A percentile compares a stretch with the other conserved stretches of the same genome.
These are phyloP conservation scores for Cyanodermella asteris DNA, from an alignment of 2,329 filamentous ascomycete species.

Conservation along the genomic window DNA sequence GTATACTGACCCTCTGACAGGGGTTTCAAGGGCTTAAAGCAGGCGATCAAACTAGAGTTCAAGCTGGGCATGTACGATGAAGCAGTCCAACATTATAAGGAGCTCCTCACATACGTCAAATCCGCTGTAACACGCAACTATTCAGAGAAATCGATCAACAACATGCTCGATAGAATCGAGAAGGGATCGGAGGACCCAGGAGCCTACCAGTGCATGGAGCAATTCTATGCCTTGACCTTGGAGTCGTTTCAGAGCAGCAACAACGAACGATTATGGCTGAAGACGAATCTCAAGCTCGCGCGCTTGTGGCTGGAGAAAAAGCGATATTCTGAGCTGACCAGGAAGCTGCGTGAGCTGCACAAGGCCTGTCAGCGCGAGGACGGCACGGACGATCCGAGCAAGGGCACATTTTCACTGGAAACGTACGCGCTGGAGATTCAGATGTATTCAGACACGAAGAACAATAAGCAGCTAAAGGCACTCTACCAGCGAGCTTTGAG, in stretches of 20 bases:
- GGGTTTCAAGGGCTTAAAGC: conserved; percentile 94
- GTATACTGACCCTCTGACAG: conserved; percentile 12
- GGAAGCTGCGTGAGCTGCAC: conserved; percentile 75
- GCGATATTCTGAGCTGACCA: conserved; percentile 58
- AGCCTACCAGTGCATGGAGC: conserved; percentile 66
- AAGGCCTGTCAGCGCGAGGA: conserved; percentile 71
- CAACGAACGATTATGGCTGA: conserved; percentile 90
- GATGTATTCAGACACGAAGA: conserved; percentile 91
- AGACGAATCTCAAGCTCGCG: conserved; percentile 93
- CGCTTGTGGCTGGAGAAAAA: conserved; percentile 80
- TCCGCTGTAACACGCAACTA: conserved; percentile 94
- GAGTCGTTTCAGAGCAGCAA: conserved; percentile 93
- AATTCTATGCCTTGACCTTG: conserved; percentile 85
- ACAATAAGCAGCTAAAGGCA: conserved; percentile 90
- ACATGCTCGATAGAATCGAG: conserved; percentile 95
- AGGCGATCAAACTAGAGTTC: conserved; percentile 94
- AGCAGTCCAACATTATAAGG: conserved; percentile 76
- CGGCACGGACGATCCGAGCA: conserved; percentile 75
- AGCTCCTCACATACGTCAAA: conserved; percentile 93
- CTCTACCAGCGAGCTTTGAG: conserved; percentile 80
- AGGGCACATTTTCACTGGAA: conserved; percentile 88
- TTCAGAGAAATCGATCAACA: conserved; percentile 98
- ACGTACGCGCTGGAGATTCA: conserved; percentile 95
- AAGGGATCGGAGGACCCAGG: conserved; percentile 56
- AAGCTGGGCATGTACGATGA: conserved; percentile 72